Evolutionary conservation across 768 basidiomycete species (phyloP).

Genomic region (Kwoniella bestiolae): DNA sequence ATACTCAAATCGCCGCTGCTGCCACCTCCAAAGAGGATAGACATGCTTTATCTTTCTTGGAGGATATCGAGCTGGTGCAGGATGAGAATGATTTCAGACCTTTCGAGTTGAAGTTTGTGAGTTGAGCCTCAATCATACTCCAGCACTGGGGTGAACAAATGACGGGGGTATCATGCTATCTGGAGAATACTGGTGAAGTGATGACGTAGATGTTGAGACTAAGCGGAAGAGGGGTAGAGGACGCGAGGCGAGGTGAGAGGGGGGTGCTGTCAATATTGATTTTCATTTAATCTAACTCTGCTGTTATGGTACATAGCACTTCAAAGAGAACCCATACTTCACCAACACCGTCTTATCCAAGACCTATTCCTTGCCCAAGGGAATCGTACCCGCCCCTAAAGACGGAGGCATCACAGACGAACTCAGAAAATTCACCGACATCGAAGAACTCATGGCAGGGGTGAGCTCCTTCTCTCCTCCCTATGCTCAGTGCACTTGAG

Average conservation of each 20-base stretch:
- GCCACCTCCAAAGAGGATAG: slow-evolving; percentile 64
- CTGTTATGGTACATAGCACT: slow-evolving; percentile 34
- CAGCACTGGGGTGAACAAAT: background rate
- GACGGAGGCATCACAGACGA: slow-evolving; percentile 40
- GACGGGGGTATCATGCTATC: no score
- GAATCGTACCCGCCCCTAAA: slow-evolving; percentile 19
- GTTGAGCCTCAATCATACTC: no score
- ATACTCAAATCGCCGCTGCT: slow-evolving; percentile 15
- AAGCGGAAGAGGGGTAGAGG: background rate
- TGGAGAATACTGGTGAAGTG: slow-evolving; percentile 1
- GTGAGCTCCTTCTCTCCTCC: slow-evolving; percentile 23
- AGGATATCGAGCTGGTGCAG: slow-evolving; percentile 81
- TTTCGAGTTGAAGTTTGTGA: slow-evolving; percentile 85
- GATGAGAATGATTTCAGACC: slow-evolving; percentile 75
- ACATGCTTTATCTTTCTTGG: slow-evolving; percentile 78
- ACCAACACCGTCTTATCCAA: slow-evolving; percentile 50
- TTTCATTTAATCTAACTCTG: background rate
- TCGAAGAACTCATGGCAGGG: slow-evolving; percentile 30
- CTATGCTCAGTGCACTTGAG: background rate
- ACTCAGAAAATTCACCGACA: slow-evolving; percentile 37
- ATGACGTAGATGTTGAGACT: background rate
- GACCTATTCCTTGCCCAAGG: slow-evolving; percentile 43
- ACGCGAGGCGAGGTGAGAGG: background rate
- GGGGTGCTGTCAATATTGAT: background rate
- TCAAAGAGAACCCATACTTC: slow-evolving; percentile 58